These are phyloP conservation scores for Fusarium staphyleae DNA, from an alignment of 2,329 filamentous ascomycete species.

Conservation along the genomic window DNA sequence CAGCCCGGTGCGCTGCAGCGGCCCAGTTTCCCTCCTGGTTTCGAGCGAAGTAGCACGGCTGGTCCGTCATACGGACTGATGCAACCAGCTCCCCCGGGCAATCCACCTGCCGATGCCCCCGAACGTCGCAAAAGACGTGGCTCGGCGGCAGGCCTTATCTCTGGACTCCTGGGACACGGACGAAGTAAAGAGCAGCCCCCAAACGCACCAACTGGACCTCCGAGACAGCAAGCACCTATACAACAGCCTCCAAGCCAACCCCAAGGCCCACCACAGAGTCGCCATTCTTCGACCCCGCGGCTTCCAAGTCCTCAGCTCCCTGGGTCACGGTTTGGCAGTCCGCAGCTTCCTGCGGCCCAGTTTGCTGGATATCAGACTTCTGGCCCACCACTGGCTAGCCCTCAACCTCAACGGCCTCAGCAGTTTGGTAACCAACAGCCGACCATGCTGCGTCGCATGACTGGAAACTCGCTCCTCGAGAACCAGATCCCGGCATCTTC, in stretches of 20 bases:
- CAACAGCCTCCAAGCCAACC: slow-evolving; percentile 18
- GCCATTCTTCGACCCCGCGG: slow-evolving; percentile 15
- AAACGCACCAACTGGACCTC: background rate
- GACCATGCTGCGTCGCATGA: slow-evolving; percentile 27
- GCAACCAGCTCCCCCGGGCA: slow-evolving; percentile 5
- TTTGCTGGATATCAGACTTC: background rate
- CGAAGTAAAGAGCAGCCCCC: slow-evolving; percentile 30
- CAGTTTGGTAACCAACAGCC: slow-evolving; percentile 17
- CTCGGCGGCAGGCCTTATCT: slow-evolving; percentile 43
- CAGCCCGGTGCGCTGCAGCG: slow-evolving; percentile 18
- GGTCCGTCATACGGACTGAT: slow-evolving; percentile 31
- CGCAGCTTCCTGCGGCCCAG: slow-evolving; percentile 9
- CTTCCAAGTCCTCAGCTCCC: slow-evolving; percentile 17
- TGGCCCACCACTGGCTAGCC: slow-evolving; percentile 22
- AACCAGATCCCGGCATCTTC: slow-evolving; percentile 19
- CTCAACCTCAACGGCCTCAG: slow-evolving; percentile 31
- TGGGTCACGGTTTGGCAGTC: slow-evolving; percentile 9
- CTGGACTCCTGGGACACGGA: slow-evolving; percentile 41
- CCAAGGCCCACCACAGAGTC: slow-evolving; percentile 6
- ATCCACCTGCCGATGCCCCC: slow-evolving; percentile 8
- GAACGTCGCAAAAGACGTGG: slow-evolving; percentile 41
- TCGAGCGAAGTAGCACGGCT: slow-evolving; percentile 37
- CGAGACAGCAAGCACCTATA: slow-evolving; percentile 22
- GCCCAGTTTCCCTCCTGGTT: slow-evolving; percentile 20
- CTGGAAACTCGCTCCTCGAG: slow-evolving; percentile 25